phyloP scores from a whole-genome alignment of 2,329 filamentous ascomycete species.

The Monosporascus sp. region DNA sequence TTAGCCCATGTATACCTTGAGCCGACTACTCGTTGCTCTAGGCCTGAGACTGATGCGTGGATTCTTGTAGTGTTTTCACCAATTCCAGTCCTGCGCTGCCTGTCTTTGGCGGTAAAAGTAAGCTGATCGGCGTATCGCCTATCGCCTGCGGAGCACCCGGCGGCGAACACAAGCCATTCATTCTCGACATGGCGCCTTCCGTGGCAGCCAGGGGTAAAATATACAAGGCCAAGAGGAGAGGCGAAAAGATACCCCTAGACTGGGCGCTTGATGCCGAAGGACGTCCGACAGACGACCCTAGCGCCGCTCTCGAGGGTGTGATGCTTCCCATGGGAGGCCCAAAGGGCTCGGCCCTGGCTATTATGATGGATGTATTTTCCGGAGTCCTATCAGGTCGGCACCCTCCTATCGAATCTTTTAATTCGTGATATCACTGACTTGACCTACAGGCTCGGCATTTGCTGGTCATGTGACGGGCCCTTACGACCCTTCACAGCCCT shows the following conservation, averaged over 20 bases:
- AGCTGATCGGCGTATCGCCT: conserved; percentile 69
- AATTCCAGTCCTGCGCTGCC: conserved; percentile 70
- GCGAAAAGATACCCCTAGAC: conserved; percentile 63
- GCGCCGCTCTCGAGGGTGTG: conserved; percentile 65
- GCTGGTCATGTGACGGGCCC: conserved; percentile 72
- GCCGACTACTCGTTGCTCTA: too few species aligned
- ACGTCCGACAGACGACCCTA: conserved; percentile 65
- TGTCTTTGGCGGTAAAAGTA: conserved; percentile 62
- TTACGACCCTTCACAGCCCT: conserved; percentile 64
- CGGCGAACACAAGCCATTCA: conserved; percentile 55
- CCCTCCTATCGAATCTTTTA: not conserved
- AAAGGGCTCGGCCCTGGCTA: conserved; percentile 69
- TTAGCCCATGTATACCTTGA: not conserved
- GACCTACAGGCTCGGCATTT: conserved; percentile 59
- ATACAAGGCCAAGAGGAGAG: conserved; percentile 62
- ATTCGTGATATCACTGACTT: not conserved
- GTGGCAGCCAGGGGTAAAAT: conserved; percentile 69
- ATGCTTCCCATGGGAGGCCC: conserved; percentile 86
- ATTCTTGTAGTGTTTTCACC: conserved; percentile 49
- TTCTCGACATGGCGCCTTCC: conserved; percentile 70
- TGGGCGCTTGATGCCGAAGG: conserved; percentile 76
- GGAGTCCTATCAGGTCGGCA: conserved; percentile 57
- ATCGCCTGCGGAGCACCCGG: conserved; percentile 73
- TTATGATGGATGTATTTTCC: conserved; percentile 90
- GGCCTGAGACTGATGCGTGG: too few species aligned